Evolutionary conservation across 805 yeast genomes (phyloP), one percentile per base, ranked within the genome.

Genomic region (Kuraishia floccosa): DNA sequence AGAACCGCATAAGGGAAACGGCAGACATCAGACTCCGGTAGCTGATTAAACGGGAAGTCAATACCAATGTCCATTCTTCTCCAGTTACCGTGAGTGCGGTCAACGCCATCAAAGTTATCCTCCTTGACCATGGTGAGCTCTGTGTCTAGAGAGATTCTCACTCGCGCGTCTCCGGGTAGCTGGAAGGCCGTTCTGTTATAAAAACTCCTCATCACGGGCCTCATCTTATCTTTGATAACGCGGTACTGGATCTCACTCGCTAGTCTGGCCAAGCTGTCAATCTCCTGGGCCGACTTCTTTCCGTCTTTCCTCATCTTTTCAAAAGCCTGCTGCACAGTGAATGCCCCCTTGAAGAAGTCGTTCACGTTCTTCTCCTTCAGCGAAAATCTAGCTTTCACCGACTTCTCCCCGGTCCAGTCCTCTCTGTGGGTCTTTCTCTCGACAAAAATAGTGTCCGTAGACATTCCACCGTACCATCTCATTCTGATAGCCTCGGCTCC

Each of bases 401-500:
- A 84, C 58, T 89, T 89, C 56, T 91, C 98, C 44, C 99, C 99
- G 3, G 99, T 91, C 98, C 98, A 89, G 63, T 91, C 99, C 57
- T 91, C 98, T 56, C 98, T 73, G 52, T 91, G 98, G 5, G 99
- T 91, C 56, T 91, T 91, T 56, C 98, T 74, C 60, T 91, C 99
- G 29, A 89, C 94, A 40, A 91, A 91, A 34, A 89, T 83, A 25
- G 82, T 83, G 43, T 89, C 96, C 2, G 87, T 69, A 33, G 70
- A 67, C 98, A 91, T 91, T 34, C 96, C 96, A 51, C 99, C 98
- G 54, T 91, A 91, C 99, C 99, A 91, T 63, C 98, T 78, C 50
- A 91, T 67, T 60, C 99, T 78, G 41, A 89, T 86, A 15, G 97
- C 97, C 58, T 91, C 98, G 4, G 98, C 98, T 54, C 98, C 98